Conservation (phyloP, 2,329 filamentous ascomycete genomes). For the Talaromyces sp. region DNA sequence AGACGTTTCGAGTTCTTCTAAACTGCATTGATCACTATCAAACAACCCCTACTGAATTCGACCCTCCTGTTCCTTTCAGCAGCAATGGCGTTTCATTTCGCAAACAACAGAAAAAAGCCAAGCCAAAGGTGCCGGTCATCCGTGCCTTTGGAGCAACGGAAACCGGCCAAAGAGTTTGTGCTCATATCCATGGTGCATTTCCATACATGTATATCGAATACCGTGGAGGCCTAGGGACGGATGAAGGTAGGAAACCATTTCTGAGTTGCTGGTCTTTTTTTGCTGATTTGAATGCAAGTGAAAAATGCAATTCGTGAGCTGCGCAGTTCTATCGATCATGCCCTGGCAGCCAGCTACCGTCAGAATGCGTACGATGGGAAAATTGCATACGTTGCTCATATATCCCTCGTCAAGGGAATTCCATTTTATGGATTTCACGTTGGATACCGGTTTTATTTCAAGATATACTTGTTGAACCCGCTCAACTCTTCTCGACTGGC, state of each 20-base stretch:
- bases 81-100: conserved; percentile 55
- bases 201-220: conserved; percentile 95
- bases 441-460: conserved; percentile 84
- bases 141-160: conserved; percentile 89
- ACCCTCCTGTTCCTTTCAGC: conserved; percentile 68
- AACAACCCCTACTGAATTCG: conserved; percentile 67
- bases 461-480: conserved; percentile 91
- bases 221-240: conserved; percentile 58
- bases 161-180: conserved; percentile 91
- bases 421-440: conserved; percentile 96
- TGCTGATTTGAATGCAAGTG: conserved; percentile 43
- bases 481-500: conserved; percentile 78
- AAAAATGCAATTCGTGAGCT: conserved; percentile 69
- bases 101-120: conserved; percentile 37
- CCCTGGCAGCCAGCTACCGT: conserved; percentile 77
- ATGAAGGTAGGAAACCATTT: conserved; percentile 54
- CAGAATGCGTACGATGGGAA: conserved; percentile 65
- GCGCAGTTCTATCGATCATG: conserved; percentile 84
- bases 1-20: conserved; percentile 80
- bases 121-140: conserved; percentile 75
- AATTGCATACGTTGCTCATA: conserved; percentile 74
- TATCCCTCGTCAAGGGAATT: conserved; percentile 84
- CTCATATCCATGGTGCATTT: conserved; percentile 90
- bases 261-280: background rate
- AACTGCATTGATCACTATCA: conserved; percentile 98